A percentile compares a stretch with the other conserved stretches of the same genome.
Conservation (phyloP, 2,329 filamentous ascomycete genomes). For the Xylariaceae sp. region DNA sequence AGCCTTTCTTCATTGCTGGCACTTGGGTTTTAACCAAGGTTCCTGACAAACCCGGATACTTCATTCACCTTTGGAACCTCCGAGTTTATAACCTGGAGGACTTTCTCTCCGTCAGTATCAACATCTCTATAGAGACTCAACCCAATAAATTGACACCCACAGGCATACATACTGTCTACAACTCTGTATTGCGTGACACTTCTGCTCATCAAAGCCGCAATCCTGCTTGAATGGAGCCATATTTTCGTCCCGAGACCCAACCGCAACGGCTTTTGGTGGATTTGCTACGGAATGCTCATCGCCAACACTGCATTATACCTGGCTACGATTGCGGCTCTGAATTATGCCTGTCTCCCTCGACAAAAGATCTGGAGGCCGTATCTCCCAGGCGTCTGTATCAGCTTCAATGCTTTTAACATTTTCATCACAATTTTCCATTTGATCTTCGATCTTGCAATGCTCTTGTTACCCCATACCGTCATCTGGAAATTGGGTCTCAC, state of each 20-base stretch:
- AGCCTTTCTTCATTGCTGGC: conserved; percentile 7
- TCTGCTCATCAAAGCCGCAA: conserved; percentile 17
- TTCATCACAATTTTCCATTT: conserved; percentile 12
- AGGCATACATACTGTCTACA: no score
- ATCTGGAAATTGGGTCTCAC: conserved; percentile 47
- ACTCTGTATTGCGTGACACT: conserved; percentile 15
- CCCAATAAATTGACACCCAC: no score
- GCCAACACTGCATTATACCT: conserved; percentile 3
- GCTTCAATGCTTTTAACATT: conserved; percentile 5
- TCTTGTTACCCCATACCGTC: conserved; percentile 44
- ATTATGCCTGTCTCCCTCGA: conserved; percentile 2
- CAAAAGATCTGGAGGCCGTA: conserved; percentile 2
- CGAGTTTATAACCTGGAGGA: no score
- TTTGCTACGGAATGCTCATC: conserved; percentile 10
- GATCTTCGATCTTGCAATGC: conserved; percentile 43
- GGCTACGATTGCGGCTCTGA: conserved; percentile 1
- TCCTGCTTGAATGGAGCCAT: conserved; percentile 20
- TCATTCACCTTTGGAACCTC: no score
- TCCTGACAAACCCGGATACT: no score
- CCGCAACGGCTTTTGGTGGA: conserved; percentile 19
- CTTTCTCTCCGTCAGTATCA: no score
- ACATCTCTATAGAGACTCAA: no score
- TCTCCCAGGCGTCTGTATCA: conserved; percentile 6
- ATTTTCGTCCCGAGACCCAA: conserved; percentile 17
- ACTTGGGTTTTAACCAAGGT: not conserved